A percentile compares a stretch with the other conserved stretches of the same genome.
These are phyloP conservation scores for Monilinia vaccinii-corymbosi DNA, from an alignment of 2,329 filamentous ascomycete species.

Conservation along the genomic window DNA sequence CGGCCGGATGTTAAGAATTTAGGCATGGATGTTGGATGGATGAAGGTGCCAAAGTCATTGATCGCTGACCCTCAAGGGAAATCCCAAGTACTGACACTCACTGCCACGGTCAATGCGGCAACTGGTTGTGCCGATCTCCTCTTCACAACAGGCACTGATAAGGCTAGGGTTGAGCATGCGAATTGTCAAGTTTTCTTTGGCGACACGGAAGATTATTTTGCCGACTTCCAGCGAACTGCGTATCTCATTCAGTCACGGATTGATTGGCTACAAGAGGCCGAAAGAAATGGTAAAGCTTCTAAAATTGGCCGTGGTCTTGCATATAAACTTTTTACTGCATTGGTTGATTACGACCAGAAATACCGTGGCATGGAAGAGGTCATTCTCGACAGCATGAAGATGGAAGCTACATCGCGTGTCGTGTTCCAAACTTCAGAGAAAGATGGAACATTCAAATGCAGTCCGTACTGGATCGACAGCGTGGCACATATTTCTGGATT, in stretches of 20 bases:
- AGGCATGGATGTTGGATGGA: conserved; percentile 49
- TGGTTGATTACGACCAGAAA: conserved; percentile 46
- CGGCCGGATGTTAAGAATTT: conserved; percentile 30
- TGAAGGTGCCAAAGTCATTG: conserved; percentile 62
- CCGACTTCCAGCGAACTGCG: conserved; percentile 5
- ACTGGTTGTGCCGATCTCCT: conserved; percentile 45
- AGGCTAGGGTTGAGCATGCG: conserved; percentile 5
- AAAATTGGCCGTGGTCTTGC: conserved; percentile 58
- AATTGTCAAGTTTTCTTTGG: conserved; percentile 5
- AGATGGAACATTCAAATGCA: conserved; percentile 45
- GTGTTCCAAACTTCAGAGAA: conserved; percentile 38
- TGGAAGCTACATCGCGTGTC: conserved; percentile 37
- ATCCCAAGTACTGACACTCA: conserved; percentile 40
- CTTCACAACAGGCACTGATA: conserved; percentile 43
- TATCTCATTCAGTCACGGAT: conserved; percentile 9
- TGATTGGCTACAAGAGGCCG: conserved; percentile 9
- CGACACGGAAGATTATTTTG: conserved; percentile 3
- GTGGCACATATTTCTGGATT: conserved; percentile 51
- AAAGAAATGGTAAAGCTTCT: conserved; percentile 42
- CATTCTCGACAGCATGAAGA: conserved; percentile 40
- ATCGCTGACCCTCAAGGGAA: conserved; percentile 37
- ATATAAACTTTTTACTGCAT: conserved; percentile 59
- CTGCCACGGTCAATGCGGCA: conserved; percentile 49
- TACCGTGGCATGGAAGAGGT: conserved; percentile 53
- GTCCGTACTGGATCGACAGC: conserved; percentile 51